Evolutionary conservation across 768 basidiomycete species (phyloP).

Genomic region (Aureoboletus auriporus): DNA sequence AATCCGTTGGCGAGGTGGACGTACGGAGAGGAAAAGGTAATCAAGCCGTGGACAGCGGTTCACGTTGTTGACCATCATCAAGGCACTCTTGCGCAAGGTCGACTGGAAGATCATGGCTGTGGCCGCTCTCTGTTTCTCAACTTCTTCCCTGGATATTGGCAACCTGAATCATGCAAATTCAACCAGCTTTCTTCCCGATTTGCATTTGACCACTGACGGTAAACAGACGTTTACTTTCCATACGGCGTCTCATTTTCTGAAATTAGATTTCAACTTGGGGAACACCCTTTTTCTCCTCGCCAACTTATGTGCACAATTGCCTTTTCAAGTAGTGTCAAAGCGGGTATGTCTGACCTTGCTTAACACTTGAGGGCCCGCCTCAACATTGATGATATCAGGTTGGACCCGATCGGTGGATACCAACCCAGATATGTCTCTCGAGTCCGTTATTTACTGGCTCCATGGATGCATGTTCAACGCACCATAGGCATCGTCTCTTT

Average conservation of each 20-base stretch:
- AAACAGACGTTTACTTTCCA: not conserved
- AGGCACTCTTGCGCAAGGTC: slow-evolving; percentile 50
- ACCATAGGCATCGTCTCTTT: slow-evolving; percentile 38
- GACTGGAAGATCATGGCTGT: slow-evolving; percentile 61
- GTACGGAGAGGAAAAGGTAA: slow-evolving; percentile 47
- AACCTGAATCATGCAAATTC: slow-evolving; percentile 59
- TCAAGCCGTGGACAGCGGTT: not conserved
- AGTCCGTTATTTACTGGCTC: slow-evolving; percentile 19
- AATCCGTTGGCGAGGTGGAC: slow-evolving; percentile 59
- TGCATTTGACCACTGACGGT: slow-evolving; percentile 49
- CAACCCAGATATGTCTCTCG: slow-evolving; percentile 54
- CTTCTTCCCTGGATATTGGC: slow-evolving; percentile 45
- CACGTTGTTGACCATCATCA: not conserved
- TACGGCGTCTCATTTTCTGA: not conserved
- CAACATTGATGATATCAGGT: slow-evolving; percentile 28
- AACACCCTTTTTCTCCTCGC: slow-evolving; percentile 50
- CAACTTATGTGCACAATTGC: slow-evolving; percentile 56
- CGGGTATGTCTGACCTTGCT: slow-evolving; percentile 30
- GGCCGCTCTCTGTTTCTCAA: slow-evolving; percentile 51
- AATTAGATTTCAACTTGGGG: slow-evolving; percentile 50
- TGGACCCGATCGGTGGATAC: slow-evolving; percentile 64
- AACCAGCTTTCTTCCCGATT: slow-evolving; percentile 51
- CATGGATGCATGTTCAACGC: not conserved
- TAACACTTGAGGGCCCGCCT: not conserved
- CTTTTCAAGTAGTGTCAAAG: slow-evolving; percentile 61